Evolutionary conservation across 805 yeast species (phyloP).

Genomic region (Saccharomycopsis lassenensis): DNA sequence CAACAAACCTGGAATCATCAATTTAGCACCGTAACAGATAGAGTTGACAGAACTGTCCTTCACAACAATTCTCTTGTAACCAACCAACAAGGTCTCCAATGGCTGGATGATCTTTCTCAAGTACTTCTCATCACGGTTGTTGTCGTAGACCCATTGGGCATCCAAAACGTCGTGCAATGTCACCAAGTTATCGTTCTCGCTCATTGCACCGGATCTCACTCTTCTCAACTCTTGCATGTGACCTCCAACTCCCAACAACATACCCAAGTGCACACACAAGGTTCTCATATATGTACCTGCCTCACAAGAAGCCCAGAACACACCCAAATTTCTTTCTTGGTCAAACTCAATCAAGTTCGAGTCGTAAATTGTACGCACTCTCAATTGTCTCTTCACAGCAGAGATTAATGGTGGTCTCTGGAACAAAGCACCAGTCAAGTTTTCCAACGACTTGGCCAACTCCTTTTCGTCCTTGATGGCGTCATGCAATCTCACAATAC

Average conservation of each 20-base stretch:
- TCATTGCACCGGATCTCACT: constrained; percentile 94
- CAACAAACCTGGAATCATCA: constrained; percentile 96
- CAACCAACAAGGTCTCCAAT: constrained; percentile 82
- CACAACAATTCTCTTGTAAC: constrained; percentile 95
- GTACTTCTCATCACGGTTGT: constrained; percentile 93
- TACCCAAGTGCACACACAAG: constrained; percentile 95
- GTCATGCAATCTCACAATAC: constrained; percentile 93
- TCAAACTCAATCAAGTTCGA: constrained; percentile 93
- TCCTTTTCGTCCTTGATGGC: constrained; percentile 85
- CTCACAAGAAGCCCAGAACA: constrained; percentile 99
- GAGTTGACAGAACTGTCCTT: constrained; percentile 94
- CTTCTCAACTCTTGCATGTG: constrained; percentile 99
- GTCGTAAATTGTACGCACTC: constrained; percentile 96
- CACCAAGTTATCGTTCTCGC: constrained; percentile 84
- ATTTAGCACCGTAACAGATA: constrained; percentile 97
- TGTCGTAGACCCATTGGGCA: constrained; percentile 97
- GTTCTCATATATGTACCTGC: constrained; percentile 99
- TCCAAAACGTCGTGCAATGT: constrained; percentile 96
- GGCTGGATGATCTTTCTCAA: constrained; percentile 91
- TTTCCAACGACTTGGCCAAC: constrained; percentile 78
- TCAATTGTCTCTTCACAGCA: constrained; percentile 97
- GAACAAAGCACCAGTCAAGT: constrained; percentile 95
- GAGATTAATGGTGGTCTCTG: constrained; percentile 99
- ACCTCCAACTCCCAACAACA: constrained; percentile 97
- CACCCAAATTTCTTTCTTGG: constrained; percentile 92